phyloP scores from a whole-genome alignment of 768 basidiomycete genomes.

The Lactarius hengduanensis region DNA sequence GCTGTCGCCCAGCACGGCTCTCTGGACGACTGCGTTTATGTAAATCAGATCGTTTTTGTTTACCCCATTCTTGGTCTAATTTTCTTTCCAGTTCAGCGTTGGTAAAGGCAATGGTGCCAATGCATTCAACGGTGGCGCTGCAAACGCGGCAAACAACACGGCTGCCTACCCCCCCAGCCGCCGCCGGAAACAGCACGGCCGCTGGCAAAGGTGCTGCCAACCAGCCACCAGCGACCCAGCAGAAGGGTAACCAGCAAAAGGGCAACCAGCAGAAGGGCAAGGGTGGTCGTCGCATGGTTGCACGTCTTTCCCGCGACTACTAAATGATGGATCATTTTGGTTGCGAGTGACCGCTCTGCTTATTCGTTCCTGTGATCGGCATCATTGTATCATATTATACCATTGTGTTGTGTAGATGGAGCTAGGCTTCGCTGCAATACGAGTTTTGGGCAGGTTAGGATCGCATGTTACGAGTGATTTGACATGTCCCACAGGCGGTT shows the following conservation, averaged over 20 bases:
- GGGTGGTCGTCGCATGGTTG: not conserved
- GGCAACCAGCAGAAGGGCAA: not conserved
- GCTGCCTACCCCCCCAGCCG: too few relatives aligned
- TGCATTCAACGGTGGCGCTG: constrained; percentile 1
- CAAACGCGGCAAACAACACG: not conserved
- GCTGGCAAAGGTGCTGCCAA: too few relatives aligned
- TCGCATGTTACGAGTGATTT: not conserved
- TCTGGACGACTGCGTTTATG: constrained; percentile 44
- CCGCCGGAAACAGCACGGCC: too few relatives aligned
- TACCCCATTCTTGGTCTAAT: constrained; percentile 1
- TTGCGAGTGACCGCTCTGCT: not conserved
- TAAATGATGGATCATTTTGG: not conserved
- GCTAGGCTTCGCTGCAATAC: constrained; percentile 22
- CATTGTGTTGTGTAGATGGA: constrained; percentile 18
- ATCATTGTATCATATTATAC: constrained; percentile 21
- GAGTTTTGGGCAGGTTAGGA: constrained; percentile 25
- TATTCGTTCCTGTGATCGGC: constrained; percentile 22
- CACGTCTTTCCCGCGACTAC: constrained; percentile 22
- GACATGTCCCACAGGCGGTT: not conserved
- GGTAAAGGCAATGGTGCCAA: constrained; percentile 2
- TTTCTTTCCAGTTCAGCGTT: constrained; percentile 11
- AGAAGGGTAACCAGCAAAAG: not conserved
- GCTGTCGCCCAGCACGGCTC: constrained; percentile 44
- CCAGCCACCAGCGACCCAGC: too few relatives aligned
- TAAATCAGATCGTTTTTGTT: constrained; percentile 24